These are phyloP conservation scores for Eremothecium sinecaudum DNA, from an alignment of 1,139 yeast genomes.

Conservation along the genomic window DNA sequence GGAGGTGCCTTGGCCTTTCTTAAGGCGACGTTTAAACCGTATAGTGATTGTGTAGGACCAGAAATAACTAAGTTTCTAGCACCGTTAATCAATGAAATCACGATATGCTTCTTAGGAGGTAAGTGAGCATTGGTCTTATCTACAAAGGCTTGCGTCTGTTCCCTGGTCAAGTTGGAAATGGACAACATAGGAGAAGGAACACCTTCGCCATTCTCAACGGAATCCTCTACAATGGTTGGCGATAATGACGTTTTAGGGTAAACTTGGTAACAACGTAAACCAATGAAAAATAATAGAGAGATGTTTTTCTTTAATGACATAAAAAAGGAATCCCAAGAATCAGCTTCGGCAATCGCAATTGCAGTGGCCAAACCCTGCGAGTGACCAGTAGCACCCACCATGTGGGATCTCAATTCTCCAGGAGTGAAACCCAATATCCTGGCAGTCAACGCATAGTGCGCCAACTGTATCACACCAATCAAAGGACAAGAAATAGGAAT, in stretches of 20 bases:
- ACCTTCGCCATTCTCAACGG: slow-evolving; percentile 91
- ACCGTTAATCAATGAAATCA: slow-evolving; percentile 86
- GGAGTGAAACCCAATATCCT: slow-evolving; percentile 80
- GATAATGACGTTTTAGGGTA: slow-evolving; percentile 93
- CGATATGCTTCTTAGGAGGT: slow-evolving; percentile 85
- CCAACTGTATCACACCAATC: slow-evolving; percentile 88
- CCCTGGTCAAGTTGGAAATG: slow-evolving; percentile 72
- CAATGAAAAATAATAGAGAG: slow-evolving; percentile 80
- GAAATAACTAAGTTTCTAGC: slow-evolving; percentile 91
- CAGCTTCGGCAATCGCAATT: slow-evolving; percentile 77
- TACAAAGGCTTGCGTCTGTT: slow-evolving; percentile 70
- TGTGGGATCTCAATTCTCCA: slow-evolving; percentile 65
- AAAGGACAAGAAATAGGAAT: slow-evolving; percentile 95
- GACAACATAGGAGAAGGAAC: slow-evolving; percentile 96
- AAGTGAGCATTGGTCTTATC: slow-evolving; percentile 85
- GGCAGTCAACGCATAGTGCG: slow-evolving; percentile 85
- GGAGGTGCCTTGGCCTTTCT: slow-evolving; percentile 92
- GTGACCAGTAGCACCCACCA: slow-evolving; percentile 91
- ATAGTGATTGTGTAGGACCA: slow-evolving; percentile 98
- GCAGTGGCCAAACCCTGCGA: slow-evolving; percentile 97
- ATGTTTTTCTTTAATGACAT: slow-evolving; percentile 67
- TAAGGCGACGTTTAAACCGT: slow-evolving; percentile 85
- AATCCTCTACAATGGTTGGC: slow-evolving; percentile 87
- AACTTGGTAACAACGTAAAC: slow-evolving; percentile 80
- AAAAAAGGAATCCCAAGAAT: slow-evolving; percentile 76